Evolutionary conservation across 1,284 basidiomycete genomes (phyloP), one percentile per base, ranked within the genome.

Genomic region (Trichosporon faecale): DNA sequence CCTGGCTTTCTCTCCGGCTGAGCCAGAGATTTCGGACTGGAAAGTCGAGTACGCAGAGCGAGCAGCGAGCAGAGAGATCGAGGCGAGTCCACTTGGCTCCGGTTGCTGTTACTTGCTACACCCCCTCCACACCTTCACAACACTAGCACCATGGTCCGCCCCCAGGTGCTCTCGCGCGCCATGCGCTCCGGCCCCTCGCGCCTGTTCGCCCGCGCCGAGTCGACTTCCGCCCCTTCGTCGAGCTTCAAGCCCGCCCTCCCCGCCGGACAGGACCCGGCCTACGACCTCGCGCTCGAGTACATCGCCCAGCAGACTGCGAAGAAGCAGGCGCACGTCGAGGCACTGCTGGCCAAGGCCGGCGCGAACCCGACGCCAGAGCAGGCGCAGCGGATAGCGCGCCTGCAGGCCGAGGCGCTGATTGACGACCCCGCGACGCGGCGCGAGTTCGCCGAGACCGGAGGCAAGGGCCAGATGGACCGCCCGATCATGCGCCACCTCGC

Each of bases 401-500:
- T 79, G 18, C 78, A 81, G 69, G 73, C 82, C 12, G 77, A 80
- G 49, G 79, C 79, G 6, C 76, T 76, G 66, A 73, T 82, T 44
- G 79, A 82, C 71, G 79, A 83, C 73, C 83, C 83, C 9, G 74
- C 76, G 3, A 73, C 76, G 14, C 64, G 83, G 66, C 71, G 77
- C 63, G 52, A 66, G 49, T 82, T 82, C 73, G 68, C 71, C 9
- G 80, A 81, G 67, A 77, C 77, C 1, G 72, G 68, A 3, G 81
- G 81, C 1, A 68, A 71, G 57, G 78, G 79, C 4, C 82, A 85
- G 74, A 81, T 87, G 71, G 77, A 80, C 21, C 79, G 88, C 72
- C 86, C 89, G 0, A 89, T 92, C 0, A 91, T 94, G 80, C 87
- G 94, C 23, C 88, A 92, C 79, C 85, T 98, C 25, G 85, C 91